A percentile compares a stretch with the other conserved stretches of the same genome.
These are phyloP conservation scores for Rhodosorus marinus DNA, from an alignment of 23 red algal genomes.

Conservation along the genomic window DNA sequence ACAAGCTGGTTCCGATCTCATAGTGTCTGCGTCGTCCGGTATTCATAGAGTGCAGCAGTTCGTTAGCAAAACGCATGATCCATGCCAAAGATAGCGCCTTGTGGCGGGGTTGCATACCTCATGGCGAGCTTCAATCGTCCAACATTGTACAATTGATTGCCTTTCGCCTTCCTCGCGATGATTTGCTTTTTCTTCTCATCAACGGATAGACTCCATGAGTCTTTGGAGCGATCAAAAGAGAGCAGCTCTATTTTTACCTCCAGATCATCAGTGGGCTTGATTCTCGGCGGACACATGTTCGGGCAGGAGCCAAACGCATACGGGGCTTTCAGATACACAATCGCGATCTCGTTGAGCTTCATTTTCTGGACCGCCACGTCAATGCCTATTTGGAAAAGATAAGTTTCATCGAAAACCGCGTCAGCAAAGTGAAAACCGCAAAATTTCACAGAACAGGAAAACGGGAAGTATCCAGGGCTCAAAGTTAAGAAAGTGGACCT, in stretches of 20 bases:
- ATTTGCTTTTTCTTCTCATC: slow-evolving; percentile 72
- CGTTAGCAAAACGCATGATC: background rate
- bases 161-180: slow-evolving; percentile 33
- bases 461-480: background rate
- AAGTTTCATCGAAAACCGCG: background rate
- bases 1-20: slow-evolving; percentile 44
- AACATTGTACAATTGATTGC: slow-evolving; percentile 65
- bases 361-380: slow-evolving; percentile 61
- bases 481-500: background rate
- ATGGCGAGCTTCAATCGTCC: slow-evolving; percentile 31
- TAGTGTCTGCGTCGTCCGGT: slow-evolving; percentile 57
- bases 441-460: background rate
- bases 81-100: background rate
- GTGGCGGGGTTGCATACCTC: too few relatives aligned
- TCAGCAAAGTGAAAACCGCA: background rate
- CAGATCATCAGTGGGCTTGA: slow-evolving; percentile 1
- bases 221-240: slow-evolving; percentile 62
- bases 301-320: slow-evolving; percentile 21
- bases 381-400: slow-evolving; percentile 28
- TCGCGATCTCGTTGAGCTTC: slow-evolving; percentile 55
- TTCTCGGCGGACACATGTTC: slow-evolving; percentile 3
- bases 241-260: slow-evolving; percentile 21
- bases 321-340: slow-evolving; percentile 29
- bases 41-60: background rate
- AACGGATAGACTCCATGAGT: slow-evolving; percentile 61